A percentile compares a stretch with the other conserved stretches of the same genome.
Conservation (phyloP, 805 yeast genomes). For the Ogataea thermomethanolica region DNA sequence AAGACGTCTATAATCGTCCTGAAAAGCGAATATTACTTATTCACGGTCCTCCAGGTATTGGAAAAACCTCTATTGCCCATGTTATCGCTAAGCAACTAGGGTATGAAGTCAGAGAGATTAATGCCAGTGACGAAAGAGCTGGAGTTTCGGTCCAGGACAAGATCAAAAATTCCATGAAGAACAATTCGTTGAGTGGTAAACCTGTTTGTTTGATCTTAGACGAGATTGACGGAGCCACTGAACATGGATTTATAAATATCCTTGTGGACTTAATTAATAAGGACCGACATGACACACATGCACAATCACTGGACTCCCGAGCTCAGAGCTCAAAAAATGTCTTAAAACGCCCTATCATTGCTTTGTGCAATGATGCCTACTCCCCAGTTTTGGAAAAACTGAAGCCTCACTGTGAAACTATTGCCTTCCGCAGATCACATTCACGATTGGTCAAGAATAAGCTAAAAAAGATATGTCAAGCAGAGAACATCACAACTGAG, state of each 20-base stretch:
- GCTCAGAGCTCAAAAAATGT: slow-evolving; percentile 31
- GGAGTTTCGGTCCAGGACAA: slow-evolving; percentile 51
- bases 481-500: slow-evolving; percentile 50
- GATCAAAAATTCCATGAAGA: slow-evolving; percentile 57
- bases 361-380: slow-evolving; percentile 86
- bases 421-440: slow-evolving; percentile 60
- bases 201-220: slow-evolving; percentile 86
- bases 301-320: slow-evolving; percentile 23
- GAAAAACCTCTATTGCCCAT: slow-evolving; percentile 88
- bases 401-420: slow-evolving; percentile 68
- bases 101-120: slow-evolving; percentile 75
- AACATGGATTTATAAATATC: slow-evolving; percentile 56
- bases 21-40: slow-evolving; percentile 62
- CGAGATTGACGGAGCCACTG: slow-evolving; percentile 82
- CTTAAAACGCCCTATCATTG: slow-evolving; percentile 80
- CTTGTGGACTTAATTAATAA: slow-evolving; percentile 54
- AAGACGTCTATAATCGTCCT: slow-evolving; percentile 59
- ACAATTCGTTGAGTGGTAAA: slow-evolving; percentile 61
- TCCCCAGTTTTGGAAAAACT: slow-evolving; percentile 70
- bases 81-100: slow-evolving; percentile 79
- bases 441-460: slow-evolving; percentile 44
- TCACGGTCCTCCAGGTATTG: slow-evolving; percentile 92
- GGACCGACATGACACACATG: slow-evolving; percentile 52
- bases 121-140: slow-evolving; percentile 78
- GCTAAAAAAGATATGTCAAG: slow-evolving; percentile 47